phyloP scores from a whole-genome alignment of 257 asterid genomes.

The Penstemon eatonii region DNA sequence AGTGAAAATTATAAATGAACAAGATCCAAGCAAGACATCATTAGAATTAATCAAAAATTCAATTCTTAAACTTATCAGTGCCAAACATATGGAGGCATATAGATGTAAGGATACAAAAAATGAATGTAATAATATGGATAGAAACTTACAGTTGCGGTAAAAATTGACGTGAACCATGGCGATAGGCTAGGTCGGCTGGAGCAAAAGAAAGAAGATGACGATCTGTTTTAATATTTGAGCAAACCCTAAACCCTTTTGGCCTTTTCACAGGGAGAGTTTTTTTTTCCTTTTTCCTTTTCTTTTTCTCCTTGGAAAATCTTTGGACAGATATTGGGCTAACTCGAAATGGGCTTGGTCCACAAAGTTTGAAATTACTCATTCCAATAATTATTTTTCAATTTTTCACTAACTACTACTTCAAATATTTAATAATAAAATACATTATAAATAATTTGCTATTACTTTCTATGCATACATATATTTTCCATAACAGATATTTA shows the following conservation, averaged over 20 bases:
- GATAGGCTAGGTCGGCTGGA: neutral
- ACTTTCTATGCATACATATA: too few relatives aligned
- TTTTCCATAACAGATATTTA: too few relatives aligned
- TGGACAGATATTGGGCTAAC: neutral
- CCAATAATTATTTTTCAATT: too few relatives aligned
- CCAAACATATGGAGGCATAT: neutral
- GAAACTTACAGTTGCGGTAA: slow-evolving; percentile 42
- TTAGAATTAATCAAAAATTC: neutral
- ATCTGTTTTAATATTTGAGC: neutral
- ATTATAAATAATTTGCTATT: too few relatives aligned
- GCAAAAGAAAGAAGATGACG: neutral
- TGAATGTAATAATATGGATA: neutral
- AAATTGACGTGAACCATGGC: slow-evolving; percentile 42
- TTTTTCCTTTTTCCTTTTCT: too few relatives aligned
- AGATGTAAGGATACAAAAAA: neutral
- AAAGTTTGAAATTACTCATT: neutral
- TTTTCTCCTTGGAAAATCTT: neutral
- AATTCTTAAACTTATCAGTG: neutral
- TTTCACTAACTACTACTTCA: too few relatives aligned
- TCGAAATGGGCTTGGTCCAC: slow-evolving; percentile 3
- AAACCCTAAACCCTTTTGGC: slow-evolving; percentile 2
- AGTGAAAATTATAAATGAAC: neutral
- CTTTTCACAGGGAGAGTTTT: neutral
- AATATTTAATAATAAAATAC: too few relatives aligned
- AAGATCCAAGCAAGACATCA: neutral